Conservation (phyloP, 257 asterid genomes). For the Salvia rosmarinus region DNA sequence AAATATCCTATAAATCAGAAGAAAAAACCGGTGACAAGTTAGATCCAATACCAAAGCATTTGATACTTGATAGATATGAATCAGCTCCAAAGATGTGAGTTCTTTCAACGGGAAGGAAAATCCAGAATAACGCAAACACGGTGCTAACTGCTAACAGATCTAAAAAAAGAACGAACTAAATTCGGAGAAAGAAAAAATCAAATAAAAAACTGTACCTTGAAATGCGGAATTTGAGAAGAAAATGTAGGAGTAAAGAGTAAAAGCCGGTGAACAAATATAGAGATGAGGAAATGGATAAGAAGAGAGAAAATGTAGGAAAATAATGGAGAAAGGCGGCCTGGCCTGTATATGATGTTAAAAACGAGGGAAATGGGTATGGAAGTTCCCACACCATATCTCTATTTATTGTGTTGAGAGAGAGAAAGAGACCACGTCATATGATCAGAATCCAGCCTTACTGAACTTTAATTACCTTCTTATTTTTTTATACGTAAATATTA, state of each 20-base stretch:
- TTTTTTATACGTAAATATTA: too few species aligned
- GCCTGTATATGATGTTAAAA: not conserved
- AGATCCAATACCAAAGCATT: slow-evolving; percentile 14
- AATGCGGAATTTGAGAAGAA: slow-evolving; percentile 8
- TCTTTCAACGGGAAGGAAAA: not conserved
- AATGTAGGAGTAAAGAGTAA: not conserved
- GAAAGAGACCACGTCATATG: slow-evolving; percentile 1
- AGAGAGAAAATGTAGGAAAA: slow-evolving; percentile 12
- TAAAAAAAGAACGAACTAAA: not conserved
- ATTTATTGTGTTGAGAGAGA: not conserved
- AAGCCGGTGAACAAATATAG: not conserved
- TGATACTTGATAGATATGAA: slow-evolving; percentile 5
- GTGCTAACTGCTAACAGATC: slow-evolving; percentile 13
- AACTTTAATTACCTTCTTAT: too few species aligned
- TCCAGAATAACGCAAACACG: not conserved
- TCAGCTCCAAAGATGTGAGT: not conserved
- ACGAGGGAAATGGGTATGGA: slow-evolving; percentile 5
- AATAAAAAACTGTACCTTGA: slow-evolving; percentile 21
- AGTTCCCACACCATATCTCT: not conserved
- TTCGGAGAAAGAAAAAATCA: not conserved
- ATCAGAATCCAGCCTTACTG: not conserved
- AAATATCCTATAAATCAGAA: not conserved
- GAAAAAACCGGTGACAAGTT: not conserved
- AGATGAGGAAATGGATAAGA: slow-evolving; percentile 3
- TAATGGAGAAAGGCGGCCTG: slow-evolving; percentile 17